These are phyloP conservation scores for Glonium stellatum DNA, from an alignment of 495 filamentous ascomycete species.

Conservation along the genomic window DNA sequence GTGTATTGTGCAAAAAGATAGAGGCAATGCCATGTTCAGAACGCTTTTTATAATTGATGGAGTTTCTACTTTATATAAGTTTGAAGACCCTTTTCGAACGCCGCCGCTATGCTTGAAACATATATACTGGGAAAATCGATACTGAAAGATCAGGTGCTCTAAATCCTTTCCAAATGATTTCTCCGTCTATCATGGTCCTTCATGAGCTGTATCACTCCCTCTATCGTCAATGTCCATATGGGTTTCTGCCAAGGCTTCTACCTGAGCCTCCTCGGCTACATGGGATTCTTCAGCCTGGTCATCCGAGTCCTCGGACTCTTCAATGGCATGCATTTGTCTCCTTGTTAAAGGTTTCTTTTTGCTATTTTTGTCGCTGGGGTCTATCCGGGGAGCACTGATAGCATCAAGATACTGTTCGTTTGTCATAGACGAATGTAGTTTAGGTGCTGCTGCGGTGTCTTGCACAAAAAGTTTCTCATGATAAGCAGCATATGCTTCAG, in stretches of 20 bases:
- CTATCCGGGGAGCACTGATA: slow-evolving; percentile 56
- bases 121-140: background rate
- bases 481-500: slow-evolving; percentile 56
- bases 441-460: slow-evolving; percentile 42
- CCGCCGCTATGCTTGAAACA: background rate
- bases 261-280: background rate
- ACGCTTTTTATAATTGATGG: background rate
- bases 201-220: background rate
- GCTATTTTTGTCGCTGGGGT: slow-evolving; percentile 38
- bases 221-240: background rate
- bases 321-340: slow-evolving; percentile 11
- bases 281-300: background rate
- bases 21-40: no score
- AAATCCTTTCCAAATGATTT: background rate
- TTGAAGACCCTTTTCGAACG: background rate
- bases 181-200: background rate
- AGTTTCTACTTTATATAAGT: background rate
- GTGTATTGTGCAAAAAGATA: background rate
- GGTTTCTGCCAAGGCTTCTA: background rate
- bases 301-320: slow-evolving; percentile 15
- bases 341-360: slow-evolving; percentile 28
- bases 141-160: background rate
- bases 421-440: slow-evolving; percentile 48
- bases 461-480: slow-evolving; percentile 54
- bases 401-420: slow-evolving; percentile 56